Percentiles rank a stretch among this genome's conserved stretches.
These are phyloP conservation scores for Phyllostachys edulis DNA, from an alignment of 176 grass and related monocot species.

Conservation along the genomic window DNA sequence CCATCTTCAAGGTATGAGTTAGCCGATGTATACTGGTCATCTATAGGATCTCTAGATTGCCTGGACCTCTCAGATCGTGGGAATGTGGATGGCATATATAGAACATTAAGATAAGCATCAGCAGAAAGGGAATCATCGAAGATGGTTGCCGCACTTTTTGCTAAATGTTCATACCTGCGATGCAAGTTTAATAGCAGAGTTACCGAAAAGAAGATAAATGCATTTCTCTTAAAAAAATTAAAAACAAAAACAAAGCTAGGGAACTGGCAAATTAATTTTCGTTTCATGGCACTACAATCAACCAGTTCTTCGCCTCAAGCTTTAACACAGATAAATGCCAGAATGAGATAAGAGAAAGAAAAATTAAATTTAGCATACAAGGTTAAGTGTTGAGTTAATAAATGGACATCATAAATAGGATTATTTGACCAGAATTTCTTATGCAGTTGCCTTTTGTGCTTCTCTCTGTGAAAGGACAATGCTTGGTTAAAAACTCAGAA, in stretches of 20 bases:
- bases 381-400: background rate
- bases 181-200: slow-evolving; percentile 33
- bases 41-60: slow-evolving; percentile 51
- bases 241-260: background rate
- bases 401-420: background rate
- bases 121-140: slow-evolving; percentile 99
- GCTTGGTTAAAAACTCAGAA: background rate
- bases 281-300: slow-evolving; percentile 1
- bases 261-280: background rate
- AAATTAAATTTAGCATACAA: slow-evolving; percentile 7
- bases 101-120: slow-evolving; percentile 92
- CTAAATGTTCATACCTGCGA: slow-evolving; percentile 90
- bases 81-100: slow-evolving; percentile 93
- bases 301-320: slow-evolving; percentile 13
- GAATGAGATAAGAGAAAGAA: background rate
- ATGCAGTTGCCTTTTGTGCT: background rate
- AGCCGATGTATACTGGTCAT: slow-evolving; percentile 42
- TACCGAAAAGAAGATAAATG: slow-evolving; percentile 22
- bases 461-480: background rate
- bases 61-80: slow-evolving; percentile 82
- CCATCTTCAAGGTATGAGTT: slow-evolving; percentile 67
- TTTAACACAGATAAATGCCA: slow-evolving; percentile 17
- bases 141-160: slow-evolving; percentile 80
- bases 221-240: background rate
- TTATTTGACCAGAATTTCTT: background rate